Conservation (phyloP, 1,139 yeast genomes). For the Eremothecium coryli region DNA sequence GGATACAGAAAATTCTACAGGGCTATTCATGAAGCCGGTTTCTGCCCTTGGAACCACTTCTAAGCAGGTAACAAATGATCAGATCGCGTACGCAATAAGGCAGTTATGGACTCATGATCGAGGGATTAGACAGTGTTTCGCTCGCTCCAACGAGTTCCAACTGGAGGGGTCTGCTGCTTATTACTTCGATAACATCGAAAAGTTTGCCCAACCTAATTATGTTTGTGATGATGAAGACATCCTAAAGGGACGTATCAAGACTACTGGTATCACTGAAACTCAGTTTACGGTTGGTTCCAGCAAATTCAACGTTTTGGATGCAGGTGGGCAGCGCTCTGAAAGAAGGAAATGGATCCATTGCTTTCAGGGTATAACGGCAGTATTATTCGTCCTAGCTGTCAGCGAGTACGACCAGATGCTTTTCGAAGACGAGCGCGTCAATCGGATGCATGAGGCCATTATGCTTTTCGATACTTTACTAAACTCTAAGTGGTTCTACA, state of each 20-base stretch:
- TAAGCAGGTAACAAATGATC: conserved; percentile 27
- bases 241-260: conserved; percentile 81
- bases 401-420: conserved; percentile 88
- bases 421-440: conserved; percentile 82
- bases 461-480: conserved; percentile 75
- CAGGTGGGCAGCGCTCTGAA: conserved; percentile 95
- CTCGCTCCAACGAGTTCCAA: conserved; percentile 67
- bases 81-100: conserved; percentile 60
- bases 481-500: conserved; percentile 74
- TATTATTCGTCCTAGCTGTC: conserved; percentile 83
- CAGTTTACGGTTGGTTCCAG: conserved; percentile 59
- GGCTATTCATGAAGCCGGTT: conserved; percentile 18
- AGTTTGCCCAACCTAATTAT: conserved; percentile 57
- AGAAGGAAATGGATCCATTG: conserved; percentile 95
- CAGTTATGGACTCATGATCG: conserved; percentile 58
- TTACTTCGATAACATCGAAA: conserved; percentile 60
- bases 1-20: conserved; percentile 18
- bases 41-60: conserved; percentile 11
- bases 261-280: conserved; percentile 92
- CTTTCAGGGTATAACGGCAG: conserved; percentile 84
- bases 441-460: conserved; percentile 86
- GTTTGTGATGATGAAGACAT: conserved; percentile 75
- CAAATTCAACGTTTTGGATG: conserved; percentile 75
- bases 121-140: conserved; percentile 56
- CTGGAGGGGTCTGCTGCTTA: conserved; percentile 72